Evolutionary conservation across 345 rosid species (phyloP).

Genomic region (Acer saccharum): DNA sequence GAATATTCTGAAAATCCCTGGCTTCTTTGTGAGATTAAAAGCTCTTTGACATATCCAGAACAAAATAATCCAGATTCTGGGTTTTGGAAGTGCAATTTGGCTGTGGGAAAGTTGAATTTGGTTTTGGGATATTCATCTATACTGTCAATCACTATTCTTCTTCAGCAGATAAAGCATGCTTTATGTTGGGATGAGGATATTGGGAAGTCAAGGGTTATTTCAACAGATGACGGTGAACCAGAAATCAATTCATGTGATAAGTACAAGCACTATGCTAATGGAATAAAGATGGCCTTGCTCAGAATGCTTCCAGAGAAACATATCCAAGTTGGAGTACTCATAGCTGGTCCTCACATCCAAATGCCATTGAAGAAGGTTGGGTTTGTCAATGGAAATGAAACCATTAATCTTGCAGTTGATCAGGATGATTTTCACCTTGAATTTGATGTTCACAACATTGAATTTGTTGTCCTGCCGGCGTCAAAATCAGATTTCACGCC

Average conservation of each 20-base stretch:
- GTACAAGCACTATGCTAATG: slow-evolving; percentile 39
- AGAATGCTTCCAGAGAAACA: slow-evolving; percentile 65
- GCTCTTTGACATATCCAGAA: slow-evolving; percentile 49
- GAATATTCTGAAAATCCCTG: slow-evolving; percentile 58
- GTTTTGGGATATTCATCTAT: slow-evolving; percentile 54
- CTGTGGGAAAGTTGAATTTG: slow-evolving; percentile 64
- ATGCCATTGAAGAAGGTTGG: slow-evolving; percentile 48
- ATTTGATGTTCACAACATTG: slow-evolving; percentile 69
- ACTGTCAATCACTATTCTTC: slow-evolving; percentile 50
- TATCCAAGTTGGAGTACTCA: slow-evolving; percentile 64
- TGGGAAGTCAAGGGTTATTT: slow-evolving; percentile 29
- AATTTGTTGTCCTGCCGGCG: slow-evolving; percentile 64
- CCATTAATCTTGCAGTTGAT: slow-evolving; percentile 28
- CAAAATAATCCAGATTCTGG: slow-evolving; percentile 46
- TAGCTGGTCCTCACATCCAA: slow-evolving; percentile 69
- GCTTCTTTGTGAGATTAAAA: slow-evolving; percentile 63
- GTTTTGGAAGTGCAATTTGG: slow-evolving; percentile 63
- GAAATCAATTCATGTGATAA: slow-evolving; percentile 39
- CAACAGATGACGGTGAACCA: slow-evolving; percentile 35
- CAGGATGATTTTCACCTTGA: slow-evolving; percentile 48
- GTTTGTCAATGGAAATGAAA: slow-evolving; percentile 25
- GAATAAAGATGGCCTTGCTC: slow-evolving; percentile 45
- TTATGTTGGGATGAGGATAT: slow-evolving; percentile 39
- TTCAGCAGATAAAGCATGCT: slow-evolving; percentile 55
- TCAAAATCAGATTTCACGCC: slow-evolving; percentile 41